Percentiles rank a stretch among this genome's conserved stretches.
Conservation (phyloP, 2,329 filamentous ascomycete species). For the Claviceps humidiphila region DNA sequence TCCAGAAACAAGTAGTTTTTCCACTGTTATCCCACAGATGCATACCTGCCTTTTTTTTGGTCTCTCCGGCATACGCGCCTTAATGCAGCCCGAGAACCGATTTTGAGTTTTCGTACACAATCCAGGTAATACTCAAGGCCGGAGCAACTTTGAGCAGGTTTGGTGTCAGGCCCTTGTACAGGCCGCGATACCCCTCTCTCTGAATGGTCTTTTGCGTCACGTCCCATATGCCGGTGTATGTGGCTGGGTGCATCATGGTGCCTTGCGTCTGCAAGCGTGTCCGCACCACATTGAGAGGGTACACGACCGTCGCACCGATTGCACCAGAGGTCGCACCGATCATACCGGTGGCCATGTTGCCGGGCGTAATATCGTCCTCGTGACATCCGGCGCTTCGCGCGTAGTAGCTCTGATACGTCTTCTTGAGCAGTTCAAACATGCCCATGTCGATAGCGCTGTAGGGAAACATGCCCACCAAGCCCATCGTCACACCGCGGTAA, state of each 20-base stretch:
- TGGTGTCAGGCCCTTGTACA: slow-evolving; percentile 91
- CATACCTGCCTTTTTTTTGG: neutral
- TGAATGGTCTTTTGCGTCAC: slow-evolving; percentile 72
- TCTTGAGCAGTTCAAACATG: slow-evolving; percentile 88
- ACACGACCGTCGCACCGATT: slow-evolving; percentile 84
- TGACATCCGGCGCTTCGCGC: slow-evolving; percentile 56
- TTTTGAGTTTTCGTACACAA: slow-evolving; percentile 88
- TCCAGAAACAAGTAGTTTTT: no score
- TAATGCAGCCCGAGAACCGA: slow-evolving; percentile 44
- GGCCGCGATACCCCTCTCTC: slow-evolving; percentile 68
- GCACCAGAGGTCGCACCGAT: slow-evolving; percentile 89
- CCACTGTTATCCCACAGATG: neutral
- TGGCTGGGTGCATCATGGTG: slow-evolving; percentile 77
- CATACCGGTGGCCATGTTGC: slow-evolving; percentile 71
- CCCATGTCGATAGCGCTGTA: slow-evolving; percentile 95
- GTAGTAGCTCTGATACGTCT: slow-evolving; percentile 54
- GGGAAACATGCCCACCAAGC: slow-evolving; percentile 90
- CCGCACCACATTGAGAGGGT: slow-evolving; percentile 84
- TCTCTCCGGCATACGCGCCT: neutral
- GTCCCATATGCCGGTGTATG: slow-evolving; percentile 83
- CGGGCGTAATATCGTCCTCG: slow-evolving; percentile 71
- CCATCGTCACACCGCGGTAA: slow-evolving; percentile 89
- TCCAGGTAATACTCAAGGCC: slow-evolving; percentile 87
- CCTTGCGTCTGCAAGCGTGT: slow-evolving; percentile 91
- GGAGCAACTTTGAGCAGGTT: slow-evolving; percentile 95